Evolutionary conservation across 306 rosid species (phyloP), one percentile per base, ranked within the genome.

Genomic region (Acmispon strigosus): DNA sequence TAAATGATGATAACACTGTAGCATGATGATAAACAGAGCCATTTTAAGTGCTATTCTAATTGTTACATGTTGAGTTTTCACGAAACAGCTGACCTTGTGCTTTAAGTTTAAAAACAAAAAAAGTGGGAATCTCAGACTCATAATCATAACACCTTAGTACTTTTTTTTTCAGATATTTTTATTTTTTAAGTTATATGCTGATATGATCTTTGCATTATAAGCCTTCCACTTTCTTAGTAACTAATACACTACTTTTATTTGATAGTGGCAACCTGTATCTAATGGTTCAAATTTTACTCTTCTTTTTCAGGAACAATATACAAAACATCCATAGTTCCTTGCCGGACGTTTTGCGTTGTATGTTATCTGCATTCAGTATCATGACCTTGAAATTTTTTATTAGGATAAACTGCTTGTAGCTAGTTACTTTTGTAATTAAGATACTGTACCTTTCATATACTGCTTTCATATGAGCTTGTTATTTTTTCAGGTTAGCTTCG

Each of bases 301-400:
- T 72, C 62, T 10, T 77, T 32, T 81, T 82, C 98, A 93, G 98
- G 97, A 75, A 94, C 99, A 58, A 65, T 91, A 67, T 94, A 94
- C 86, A 83, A 80, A 85, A 86, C 99, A 78, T 78, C 92, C 36
- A 84, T 91, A 66, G 89, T 94, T 82, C 97, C 99, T 57, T 89
- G 97, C 73, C 84, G 91, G 82, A 91, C 99, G 7, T 94, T 94
- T 84, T 91, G 97, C 66, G 60, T 94, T 76, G 99, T 93, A 90
- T 18, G 98, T 76, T 51, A 42, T 64, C 76, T 81, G 58, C 55
- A 62, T 60, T 59, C 69, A 68, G 72, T 45, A 72, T 73, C 70
- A 36, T 48, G 73, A 16, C 59, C 66, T 78, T 41, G 17, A 41
- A 70, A 77, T 18, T 73, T 68, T 32, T 64, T 9, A 58, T 61